These are phyloP conservation scores for Candida glucosophila DNA, from an alignment of 1,139 yeast genomes.

Conservation along the genomic window DNA sequence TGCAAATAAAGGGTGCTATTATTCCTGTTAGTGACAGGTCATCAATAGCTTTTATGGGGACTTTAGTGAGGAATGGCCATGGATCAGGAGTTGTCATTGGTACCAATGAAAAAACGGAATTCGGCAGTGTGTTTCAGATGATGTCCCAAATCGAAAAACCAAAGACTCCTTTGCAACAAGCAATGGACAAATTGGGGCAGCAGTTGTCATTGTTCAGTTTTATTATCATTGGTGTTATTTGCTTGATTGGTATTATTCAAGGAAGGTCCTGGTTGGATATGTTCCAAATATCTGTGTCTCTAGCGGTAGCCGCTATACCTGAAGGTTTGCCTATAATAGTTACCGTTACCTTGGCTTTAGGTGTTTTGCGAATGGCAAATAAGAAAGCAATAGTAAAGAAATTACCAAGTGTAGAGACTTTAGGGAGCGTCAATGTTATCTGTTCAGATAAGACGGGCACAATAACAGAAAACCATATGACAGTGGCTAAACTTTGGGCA, in stretches of 20 bases:
- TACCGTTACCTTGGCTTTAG: slow-evolving; percentile 24
- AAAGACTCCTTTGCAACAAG: slow-evolving; percentile 86
- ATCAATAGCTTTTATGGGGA: slow-evolving; percentile 90
- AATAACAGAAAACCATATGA: slow-evolving; percentile 69
- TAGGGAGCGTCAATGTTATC: slow-evolving; percentile 26
- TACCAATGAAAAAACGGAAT: slow-evolving; percentile 79
- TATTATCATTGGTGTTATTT: slow-evolving; percentile 76
- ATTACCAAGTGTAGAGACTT: slow-evolving; percentile 23
- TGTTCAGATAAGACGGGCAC: slow-evolving; percentile 32
- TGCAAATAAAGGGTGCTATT: slow-evolving; percentile 13
- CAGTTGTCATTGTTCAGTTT: slow-evolving; percentile 80
- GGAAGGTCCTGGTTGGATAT: slow-evolving; percentile 52
- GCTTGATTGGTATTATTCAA: slow-evolving; percentile 77
- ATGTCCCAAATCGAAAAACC: slow-evolving; percentile 92
- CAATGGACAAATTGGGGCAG: slow-evolving; percentile 92
- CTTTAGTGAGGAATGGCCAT: slow-evolving; percentile 88
- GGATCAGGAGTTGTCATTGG: slow-evolving; percentile 92
- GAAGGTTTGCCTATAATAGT: slow-evolving; percentile 30
- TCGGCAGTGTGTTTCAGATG: slow-evolving; percentile 86
- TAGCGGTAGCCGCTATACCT: slow-evolving; percentile 23
- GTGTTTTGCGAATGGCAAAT: slow-evolving; percentile 22
- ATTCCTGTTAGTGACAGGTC: slow-evolving; percentile 54
- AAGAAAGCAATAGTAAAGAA: slow-evolving; percentile 22
- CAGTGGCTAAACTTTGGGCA: slow-evolving; percentile 45
- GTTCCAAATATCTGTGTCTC: slow-evolving; percentile 23